These are phyloP conservation scores for Neurospora cerealis DNA, from an alignment of 495 filamentous ascomycete genomes.

Conservation along the genomic window DNA sequence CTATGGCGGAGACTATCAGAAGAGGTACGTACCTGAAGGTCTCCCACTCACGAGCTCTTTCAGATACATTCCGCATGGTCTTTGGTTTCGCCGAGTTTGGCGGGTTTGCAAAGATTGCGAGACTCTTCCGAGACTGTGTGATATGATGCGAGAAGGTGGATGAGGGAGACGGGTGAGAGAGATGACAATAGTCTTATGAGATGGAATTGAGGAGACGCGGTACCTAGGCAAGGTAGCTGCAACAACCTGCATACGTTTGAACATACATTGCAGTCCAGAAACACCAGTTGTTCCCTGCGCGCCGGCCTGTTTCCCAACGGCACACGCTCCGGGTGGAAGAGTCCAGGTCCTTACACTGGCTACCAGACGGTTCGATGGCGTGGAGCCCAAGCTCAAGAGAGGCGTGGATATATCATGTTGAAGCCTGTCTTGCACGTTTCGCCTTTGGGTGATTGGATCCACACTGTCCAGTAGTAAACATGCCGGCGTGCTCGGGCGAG, in stretches of 20 bases:
- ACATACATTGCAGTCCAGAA: neutral
- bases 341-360: neutral
- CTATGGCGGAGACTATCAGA: neutral
- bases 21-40: constrained; percentile 20
- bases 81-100: neutral
- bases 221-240: neutral
- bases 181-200: neutral
- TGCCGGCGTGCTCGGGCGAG: neutral
- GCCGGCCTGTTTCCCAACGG: neutral
- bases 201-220: neutral
- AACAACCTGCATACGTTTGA: neutral
- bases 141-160: neutral
- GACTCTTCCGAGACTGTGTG: neutral
- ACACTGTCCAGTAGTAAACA: neutral
- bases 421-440: neutral
- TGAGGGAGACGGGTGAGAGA: neutral
- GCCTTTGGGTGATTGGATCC: neutral
- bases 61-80: constrained; percentile 8
- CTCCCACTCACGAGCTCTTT: constrained; percentile 20
- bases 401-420: neutral
- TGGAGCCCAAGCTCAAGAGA: neutral
- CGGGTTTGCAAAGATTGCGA: neutral
- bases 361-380: neutral
- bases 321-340: neutral
- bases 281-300: neutral